Percentiles rank a stretch among this genome's conserved stretches.
These are phyloP conservation scores for Tetracladium maxilliforme DNA, from an alignment of 2,329 filamentous ascomycete species.

Conservation along the genomic window DNA sequence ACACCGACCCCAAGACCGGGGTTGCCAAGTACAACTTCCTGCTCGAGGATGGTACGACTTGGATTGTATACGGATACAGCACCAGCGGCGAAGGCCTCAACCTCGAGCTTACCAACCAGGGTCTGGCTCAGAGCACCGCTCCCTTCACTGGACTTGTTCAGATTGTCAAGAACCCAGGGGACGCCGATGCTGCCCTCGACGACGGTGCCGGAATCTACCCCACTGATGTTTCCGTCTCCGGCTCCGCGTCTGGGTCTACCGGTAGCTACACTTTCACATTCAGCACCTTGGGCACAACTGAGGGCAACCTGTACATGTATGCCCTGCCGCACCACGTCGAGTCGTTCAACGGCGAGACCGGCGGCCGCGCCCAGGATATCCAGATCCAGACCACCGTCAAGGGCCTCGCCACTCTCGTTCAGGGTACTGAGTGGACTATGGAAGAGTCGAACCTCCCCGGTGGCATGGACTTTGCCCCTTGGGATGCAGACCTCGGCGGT, in stretches of 20 bases:
- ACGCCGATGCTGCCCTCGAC: slow-evolving; percentile 59
- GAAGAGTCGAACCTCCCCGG: slow-evolving; percentile 58
- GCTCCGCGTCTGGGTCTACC: slow-evolving; percentile 36
- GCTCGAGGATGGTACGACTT: slow-evolving; percentile 58
- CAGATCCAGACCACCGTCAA: slow-evolving; percentile 73
- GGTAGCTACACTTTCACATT: slow-evolving; percentile 66
- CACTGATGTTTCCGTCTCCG: slow-evolving; percentile 46
- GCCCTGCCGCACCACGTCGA: slow-evolving; percentile 74
- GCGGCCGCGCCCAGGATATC: slow-evolving; percentile 32
- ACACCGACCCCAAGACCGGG: slow-evolving; percentile 40
- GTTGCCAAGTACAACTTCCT: slow-evolving; percentile 63
- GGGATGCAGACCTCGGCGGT: slow-evolving; percentile 40
- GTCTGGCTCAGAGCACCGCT: slow-evolving; percentile 45
- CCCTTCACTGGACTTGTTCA: slow-evolving; percentile 71
- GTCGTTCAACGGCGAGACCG: slow-evolving; percentile 50
- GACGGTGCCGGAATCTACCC: slow-evolving; percentile 63
- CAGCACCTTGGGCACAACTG: slow-evolving; percentile 49
- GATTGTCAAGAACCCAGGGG: slow-evolving; percentile 59
- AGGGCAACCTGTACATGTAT: slow-evolving; percentile 61
- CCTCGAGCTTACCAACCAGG: slow-evolving; percentile 54
- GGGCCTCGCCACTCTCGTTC: slow-evolving; percentile 59
- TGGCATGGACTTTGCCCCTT: slow-evolving; percentile 66
- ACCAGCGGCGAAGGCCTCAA: slow-evolving; percentile 43
- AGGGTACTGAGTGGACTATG: slow-evolving; percentile 65
- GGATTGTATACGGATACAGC: slow-evolving; percentile 67